Evolutionary conservation across 2,329 filamentous ascomycete species (phyloP).

Genomic region (Arthrinium puccinioides): DNA sequence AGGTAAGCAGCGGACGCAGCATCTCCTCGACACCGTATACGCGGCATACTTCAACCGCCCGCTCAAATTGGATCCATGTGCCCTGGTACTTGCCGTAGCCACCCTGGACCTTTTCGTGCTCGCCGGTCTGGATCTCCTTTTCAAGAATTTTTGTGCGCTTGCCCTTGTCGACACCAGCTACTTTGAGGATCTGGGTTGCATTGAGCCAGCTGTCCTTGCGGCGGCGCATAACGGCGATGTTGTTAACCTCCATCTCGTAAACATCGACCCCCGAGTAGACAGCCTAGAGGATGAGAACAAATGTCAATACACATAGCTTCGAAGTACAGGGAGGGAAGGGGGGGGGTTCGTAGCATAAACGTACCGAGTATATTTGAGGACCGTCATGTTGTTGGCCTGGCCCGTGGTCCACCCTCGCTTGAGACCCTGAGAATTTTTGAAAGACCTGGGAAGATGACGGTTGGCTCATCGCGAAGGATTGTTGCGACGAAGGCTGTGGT

Average conservation of each 20-base stretch:
- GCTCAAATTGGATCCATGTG: constrained; percentile 94
- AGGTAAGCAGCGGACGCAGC: constrained; percentile 66
- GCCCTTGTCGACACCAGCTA: constrained; percentile 94
- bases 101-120: constrained; percentile 97
- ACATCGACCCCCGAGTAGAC: constrained; percentile 94
- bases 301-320: constrained; percentile 9
- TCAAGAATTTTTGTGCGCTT: constrained; percentile 96
- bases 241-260: constrained; percentile 97
- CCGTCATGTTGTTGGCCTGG: constrained; percentile 23
- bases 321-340: constrained; percentile 1
- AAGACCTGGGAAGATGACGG: constrained; percentile 37
- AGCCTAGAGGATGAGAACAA: constrained; percentile 39
- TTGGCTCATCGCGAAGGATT: constrained; percentile 51
- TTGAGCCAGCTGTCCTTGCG: constrained; percentile 95
- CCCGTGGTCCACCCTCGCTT: constrained; percentile 23
- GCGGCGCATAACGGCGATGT: constrained; percentile 89
- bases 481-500: constrained; percentile 43
- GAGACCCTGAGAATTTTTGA: constrained; percentile 32
- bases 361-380: constrained; percentile 57
- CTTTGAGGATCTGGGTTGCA: constrained; percentile 96
- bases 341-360: constrained; percentile 12
- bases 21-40: constrained; percentile 72
- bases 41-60: constrained; percentile 85
- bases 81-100: constrained; percentile 99
- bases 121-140: constrained; percentile 92